Base-by-base conservation (phyloP, 495 filamentous ascomycete genomes). In the Penicillium robsamsonii region DNA sequence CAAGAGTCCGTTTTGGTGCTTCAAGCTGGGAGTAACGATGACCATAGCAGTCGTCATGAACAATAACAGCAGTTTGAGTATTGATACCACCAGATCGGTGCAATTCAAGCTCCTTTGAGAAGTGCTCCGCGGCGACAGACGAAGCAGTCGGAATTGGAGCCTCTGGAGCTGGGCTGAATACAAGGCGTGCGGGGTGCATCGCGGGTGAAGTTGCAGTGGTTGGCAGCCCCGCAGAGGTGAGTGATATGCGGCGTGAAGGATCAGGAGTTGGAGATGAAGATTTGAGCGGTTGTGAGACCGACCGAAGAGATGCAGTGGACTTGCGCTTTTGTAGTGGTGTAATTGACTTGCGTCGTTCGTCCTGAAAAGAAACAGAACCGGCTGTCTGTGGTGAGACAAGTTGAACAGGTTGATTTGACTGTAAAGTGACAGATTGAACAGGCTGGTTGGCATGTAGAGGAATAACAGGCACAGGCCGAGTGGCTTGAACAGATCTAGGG, bases 1-100 rank as follows among this genome's bases (percentile, higher is more conserved):
- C 83, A 0, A 97, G 77, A 4, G 76, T 78, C 3, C 75, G 76
- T 50, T 83, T 84, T 3, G 81, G 83, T 0, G 87, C 84, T 37
- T 87, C 84, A n/a, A 90, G 91, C 22, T 94, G 81, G 12, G 91
- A 88, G 65, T 82, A 97, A 1, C 89, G 85, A 69, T 98, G 94
- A 11, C 91, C 91, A 62, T 97, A 98, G 74, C 93, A 96, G 48
- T 87, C 85, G 70, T 98, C 95, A 55, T 97, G 90, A 4, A 97
- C 66, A 30, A 98, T 80, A 10, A 96, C 91, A 2, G 93, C 69
- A 0, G 90, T 90, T 62, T 89, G 84, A 22, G 87, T 72, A 10
- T 71, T 63, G 11, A 79, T 63, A 40, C 81, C 76, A 8, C 70
- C 68, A 24, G 75, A 71, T 43, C 85, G 77, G 59, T 92, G 87